A percentile compares a stretch with the other conserved stretches of the same genome.
phyloP scores from a whole-genome alignment of 2,329 filamentous ascomycete genomes.

The Thielaviopsis ethacetica region DNA sequence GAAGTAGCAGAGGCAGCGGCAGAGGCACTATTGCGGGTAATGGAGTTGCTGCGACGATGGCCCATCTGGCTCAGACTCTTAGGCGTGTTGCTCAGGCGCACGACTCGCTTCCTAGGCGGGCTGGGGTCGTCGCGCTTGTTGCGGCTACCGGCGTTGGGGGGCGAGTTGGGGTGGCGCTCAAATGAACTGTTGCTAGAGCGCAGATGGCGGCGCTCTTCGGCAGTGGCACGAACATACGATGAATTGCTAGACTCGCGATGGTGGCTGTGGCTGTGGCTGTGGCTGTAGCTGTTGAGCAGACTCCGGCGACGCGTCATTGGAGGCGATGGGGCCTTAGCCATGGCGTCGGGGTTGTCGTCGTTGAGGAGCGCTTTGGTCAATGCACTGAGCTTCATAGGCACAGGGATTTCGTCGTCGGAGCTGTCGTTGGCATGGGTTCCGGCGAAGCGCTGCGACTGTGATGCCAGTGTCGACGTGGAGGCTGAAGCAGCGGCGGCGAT shows the following conservation, averaged over 20 bases:
- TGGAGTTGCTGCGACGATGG: constrained; percentile 34
- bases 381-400: constrained; percentile 86
- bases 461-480: constrained; percentile 6
- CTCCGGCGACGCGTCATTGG: constrained; percentile 34
- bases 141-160: constrained; percentile 28
- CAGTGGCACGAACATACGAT: constrained; percentile 11
- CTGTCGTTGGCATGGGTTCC: constrained; percentile 49
- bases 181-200: constrained; percentile 32
- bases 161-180: constrained; percentile 18
- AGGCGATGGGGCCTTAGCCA: constrained; percentile 28
- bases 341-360: constrained; percentile 36
- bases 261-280: not conserved
- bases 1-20: constrained; percentile 7
- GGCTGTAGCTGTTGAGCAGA: constrained; percentile 20
- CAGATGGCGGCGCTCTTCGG: constrained; percentile 29
- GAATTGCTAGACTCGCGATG: not conserved
- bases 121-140: constrained; percentile 30
- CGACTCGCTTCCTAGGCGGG: constrained; percentile 39
- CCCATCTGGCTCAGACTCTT: constrained; percentile 26
- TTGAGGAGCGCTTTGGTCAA: constrained; percentile 73
- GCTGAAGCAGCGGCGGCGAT: not conserved
- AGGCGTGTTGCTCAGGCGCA: constrained; percentile 37
- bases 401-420: constrained; percentile 85
- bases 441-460: constrained; percentile 31
- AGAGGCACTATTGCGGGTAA: constrained; percentile 21